phyloP scores from a whole-genome alignment of 1,139 yeast species.

The Yamadazyma sp. region DNA sequence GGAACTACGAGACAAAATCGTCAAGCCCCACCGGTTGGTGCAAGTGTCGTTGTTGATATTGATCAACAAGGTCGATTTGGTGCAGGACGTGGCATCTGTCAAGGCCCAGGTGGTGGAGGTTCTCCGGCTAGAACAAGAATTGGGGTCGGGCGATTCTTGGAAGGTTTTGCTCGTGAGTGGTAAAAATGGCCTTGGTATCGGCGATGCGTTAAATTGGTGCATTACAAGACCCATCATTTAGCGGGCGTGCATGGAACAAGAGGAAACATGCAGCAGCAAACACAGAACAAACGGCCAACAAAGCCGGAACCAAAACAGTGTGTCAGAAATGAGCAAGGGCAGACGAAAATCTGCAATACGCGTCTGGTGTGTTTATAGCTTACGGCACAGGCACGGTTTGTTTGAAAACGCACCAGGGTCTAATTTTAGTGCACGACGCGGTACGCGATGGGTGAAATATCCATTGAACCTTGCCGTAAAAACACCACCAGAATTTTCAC shows the following conservation, averaged over 20 bases:
- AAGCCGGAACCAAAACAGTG: too few species aligned
- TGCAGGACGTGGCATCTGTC: constrained; percentile 21
- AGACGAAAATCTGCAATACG: too few species aligned
- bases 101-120: constrained; percentile 18
- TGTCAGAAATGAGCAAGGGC: too few species aligned
- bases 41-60: constrained; percentile 63
- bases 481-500: constrained; percentile 3
- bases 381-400: background rate
- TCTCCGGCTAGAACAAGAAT: constrained; percentile 23
- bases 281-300: background rate
- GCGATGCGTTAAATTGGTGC: constrained; percentile 36
- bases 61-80: constrained; percentile 59
- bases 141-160: constrained; percentile 22
- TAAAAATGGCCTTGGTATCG: constrained; percentile 51
- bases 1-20: constrained; percentile 61
- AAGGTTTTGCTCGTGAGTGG: constrained; percentile 54
- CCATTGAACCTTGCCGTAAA: background rate
- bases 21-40: constrained; percentile 64
- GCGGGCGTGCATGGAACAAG: too few species aligned
- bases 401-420: background rate
- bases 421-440: background rate
- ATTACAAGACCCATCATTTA: background rate
- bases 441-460: constrained; percentile 1
- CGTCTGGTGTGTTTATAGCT: background rate
- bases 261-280: too few species aligned